phyloP scores from a whole-genome alignment of 306 rosid species.

The Oxytropis ochrocephala region DNA sequence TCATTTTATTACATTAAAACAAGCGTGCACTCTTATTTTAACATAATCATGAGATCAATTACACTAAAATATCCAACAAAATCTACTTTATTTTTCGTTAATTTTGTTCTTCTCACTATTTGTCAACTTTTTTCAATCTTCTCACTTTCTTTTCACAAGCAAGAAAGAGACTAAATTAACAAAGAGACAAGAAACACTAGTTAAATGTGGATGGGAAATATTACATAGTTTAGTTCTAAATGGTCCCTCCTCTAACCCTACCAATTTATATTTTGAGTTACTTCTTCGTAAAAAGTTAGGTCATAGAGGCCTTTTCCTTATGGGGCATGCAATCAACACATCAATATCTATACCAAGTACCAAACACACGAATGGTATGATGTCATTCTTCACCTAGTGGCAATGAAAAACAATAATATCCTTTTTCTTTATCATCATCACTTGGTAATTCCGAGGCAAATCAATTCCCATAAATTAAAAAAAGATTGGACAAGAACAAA shows the following conservation, averaged over 20 bases:
- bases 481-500: not conserved
- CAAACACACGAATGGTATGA: slow-evolving; percentile 47
- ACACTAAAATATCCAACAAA: too few species aligned
- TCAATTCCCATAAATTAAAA: not conserved
- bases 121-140: too few species aligned
- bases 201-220: slow-evolving; percentile 10
- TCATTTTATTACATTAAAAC: too few species aligned
- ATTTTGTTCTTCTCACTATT: too few species aligned
- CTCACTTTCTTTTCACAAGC: too few species aligned
- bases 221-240: slow-evolving; percentile 1
- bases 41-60: too few species aligned
- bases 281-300: slow-evolving; percentile 11
- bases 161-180: not conserved
- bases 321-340: slow-evolving; percentile 6
- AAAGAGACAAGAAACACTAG: slow-evolving; percentile 20
- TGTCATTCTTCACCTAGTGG: slow-evolving; percentile 31
- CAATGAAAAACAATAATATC: slow-evolving; percentile 12
- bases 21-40: too few species aligned
- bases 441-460: slow-evolving; percentile 24
- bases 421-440: slow-evolving; percentile 23
- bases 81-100: too few species aligned
- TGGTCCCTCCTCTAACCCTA: slow-evolving; percentile 26
- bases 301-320: not conserved
- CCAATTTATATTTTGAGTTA: not conserved
- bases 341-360: not conserved